Base-by-base conservation (phyloP, 169 alveolate species). In the Eimeria tenella region DNA sequence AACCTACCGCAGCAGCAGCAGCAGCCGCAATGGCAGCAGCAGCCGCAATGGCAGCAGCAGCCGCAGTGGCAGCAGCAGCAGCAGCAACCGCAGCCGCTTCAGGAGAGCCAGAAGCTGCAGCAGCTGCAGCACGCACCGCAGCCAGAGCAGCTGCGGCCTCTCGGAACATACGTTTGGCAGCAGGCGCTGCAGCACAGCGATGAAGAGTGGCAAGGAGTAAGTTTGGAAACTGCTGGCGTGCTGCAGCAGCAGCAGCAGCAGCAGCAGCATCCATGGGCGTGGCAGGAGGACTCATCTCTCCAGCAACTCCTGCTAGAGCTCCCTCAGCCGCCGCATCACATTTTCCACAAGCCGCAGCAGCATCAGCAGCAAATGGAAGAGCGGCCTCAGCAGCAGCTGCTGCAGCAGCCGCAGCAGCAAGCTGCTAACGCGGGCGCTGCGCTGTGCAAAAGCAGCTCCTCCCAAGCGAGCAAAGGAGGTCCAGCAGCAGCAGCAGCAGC, bases 271-370 rank as follows among this genome's bases (percentile, higher is more conserved):
- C 90, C 63, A 0, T 55, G 70, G 71, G 68, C 52, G 88, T 79
- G 88, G 88, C 88, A 53, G 49, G 88, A 79, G 52, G 88, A 52
- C 19, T 49, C 88, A 50, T 79, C 88, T 79, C 88, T 79, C 8
- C 70, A 79, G 21, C 88, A 55, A 31, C 50, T 83, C 49, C 90
- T 83, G 10, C 75, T 42, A 8, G 73, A 83, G 1, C 90, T 83
- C 10, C 77, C 90, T 4, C 90, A 58, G 77, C 90, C 77, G 13
- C 90, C 77, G 55, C 19, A 56, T 10, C 50, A 53, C 62, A 53
- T 79, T 74, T 25, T 25, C 42, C 75, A 42, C 42, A 53, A 58
- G 49, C 60, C 9, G 75, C 90, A 60, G 79, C 77, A 79, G 53
- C 77, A 15, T n/a, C 71, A 79, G 21, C 87, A 52, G 87, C 87